phyloP scores from a whole-genome alignment of 176 grass and related monocot genomes.

The Phoenix dactylifera region DNA sequence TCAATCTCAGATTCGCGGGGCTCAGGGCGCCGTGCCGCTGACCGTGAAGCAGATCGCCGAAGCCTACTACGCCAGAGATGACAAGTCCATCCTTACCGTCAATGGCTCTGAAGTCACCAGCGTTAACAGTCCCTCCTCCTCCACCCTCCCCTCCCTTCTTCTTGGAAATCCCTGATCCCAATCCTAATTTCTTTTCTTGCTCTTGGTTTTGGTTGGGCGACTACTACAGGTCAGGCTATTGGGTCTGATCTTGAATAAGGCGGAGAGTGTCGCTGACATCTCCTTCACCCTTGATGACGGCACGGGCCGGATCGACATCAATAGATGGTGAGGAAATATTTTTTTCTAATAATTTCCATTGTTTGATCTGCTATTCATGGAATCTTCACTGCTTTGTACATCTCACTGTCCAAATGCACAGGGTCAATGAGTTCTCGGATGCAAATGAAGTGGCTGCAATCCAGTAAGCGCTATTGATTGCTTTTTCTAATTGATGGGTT shows the following conservation, averaged over 20 bases:
- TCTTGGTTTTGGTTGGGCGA: conserved; percentile 7
- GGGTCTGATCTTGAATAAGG: conserved; percentile 52
- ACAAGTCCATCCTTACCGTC: conserved; percentile 23
- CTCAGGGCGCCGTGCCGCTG: conserved; percentile 25
- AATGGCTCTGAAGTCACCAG: conserved; percentile 17
- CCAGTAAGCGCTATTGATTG: conserved; percentile 40
- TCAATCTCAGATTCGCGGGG: conserved; percentile 15
- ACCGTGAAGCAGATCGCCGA: conserved; percentile 30
- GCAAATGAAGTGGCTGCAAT: conserved; percentile 35
- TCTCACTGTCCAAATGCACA: conserved; percentile 23
- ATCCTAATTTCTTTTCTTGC: background rate
- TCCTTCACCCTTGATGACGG: conserved; percentile 77
- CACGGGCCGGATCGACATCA: conserved; percentile 60
- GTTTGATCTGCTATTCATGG: background rate
- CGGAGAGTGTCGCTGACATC: conserved; percentile 43
- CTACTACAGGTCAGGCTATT: conserved; percentile 51
- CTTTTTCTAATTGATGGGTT: background rate
- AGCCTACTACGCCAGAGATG: conserved; percentile 15
- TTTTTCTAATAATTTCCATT: background rate
- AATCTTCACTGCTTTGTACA: background rate
- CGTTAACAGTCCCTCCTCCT: background rate
- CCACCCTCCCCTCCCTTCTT: background rate
- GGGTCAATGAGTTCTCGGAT: conserved; percentile 48
- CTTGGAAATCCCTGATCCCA: background rate
- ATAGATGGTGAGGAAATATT: conserved; percentile 37